Evolutionary conservation across 202 grass and related monocot genomes (phyloP), one percentile per base, ranked within the genome.

Genomic region (Saccharum hybrid): DNA sequence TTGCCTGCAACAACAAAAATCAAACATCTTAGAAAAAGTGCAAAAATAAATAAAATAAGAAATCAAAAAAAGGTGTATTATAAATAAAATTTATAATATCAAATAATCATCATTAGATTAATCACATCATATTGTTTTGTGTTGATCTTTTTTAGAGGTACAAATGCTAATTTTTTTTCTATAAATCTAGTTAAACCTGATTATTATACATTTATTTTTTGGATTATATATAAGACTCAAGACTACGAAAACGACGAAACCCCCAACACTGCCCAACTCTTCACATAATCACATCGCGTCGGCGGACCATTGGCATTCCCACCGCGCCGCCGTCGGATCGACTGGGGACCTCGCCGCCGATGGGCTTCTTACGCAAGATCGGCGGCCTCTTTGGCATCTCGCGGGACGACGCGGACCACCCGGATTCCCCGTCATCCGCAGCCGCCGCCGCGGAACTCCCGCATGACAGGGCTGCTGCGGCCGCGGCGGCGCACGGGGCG

Each of bases 321-420:
- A 51, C 59, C 36, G 26, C 78, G 38, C 79, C 76, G 70, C 80
- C 68, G 69, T 75, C 63, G 62, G 84, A 90, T 83, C 88, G 78
- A 34, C 31, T 31, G n/a, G 19, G 45, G 26, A 39, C 75, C 48
- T 62, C 54, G 80, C 73, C 74, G 80, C 13, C 81, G 88, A 97
- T 97, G 94, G 80, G 94, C 1, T 28, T 97, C 31, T 14, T 91
- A 56, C 89, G 89, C 60, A 72, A 84, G 61, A 49, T 97, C 82
- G 80, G 54, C 86, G 80, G 91, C 39, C 45, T 97, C 7, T 16
- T 97, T 34, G 94, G 94, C 39, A 18, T 86, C 71, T 87, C 81
- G 39, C 84, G 82, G 36, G 91, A 91, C 91, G 94, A 93, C 12
- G 81, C 83, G 49, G 83, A 86, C 81, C 87, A 87, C 28, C 63